phyloP scores from a whole-genome alignment of 768 basidiomycete genomes.

The Panaeolus papilionaceus region DNA sequence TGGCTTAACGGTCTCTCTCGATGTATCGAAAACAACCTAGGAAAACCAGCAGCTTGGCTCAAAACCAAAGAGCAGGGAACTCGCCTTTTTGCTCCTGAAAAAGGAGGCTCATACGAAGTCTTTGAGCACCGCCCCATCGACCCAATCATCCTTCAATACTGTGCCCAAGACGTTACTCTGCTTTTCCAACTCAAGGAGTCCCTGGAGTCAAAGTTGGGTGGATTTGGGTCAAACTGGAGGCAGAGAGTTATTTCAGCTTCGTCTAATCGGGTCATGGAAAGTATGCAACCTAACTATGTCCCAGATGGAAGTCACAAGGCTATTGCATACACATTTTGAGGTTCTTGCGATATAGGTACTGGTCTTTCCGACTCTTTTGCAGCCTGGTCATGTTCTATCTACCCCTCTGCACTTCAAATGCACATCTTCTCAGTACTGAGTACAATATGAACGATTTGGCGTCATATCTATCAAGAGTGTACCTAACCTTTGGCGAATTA shows the following conservation, averaged over 20 bases:
- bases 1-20: slow-evolving; percentile 32
- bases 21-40: slow-evolving; percentile 28
- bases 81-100: slow-evolving; percentile 24
- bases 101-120: slow-evolving; percentile 20
- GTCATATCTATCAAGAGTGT: no score
- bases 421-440: no score
- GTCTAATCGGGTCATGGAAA: slow-evolving; percentile 6
- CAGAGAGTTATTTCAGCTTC: background rate
- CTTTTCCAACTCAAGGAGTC: slow-evolving; percentile 24
- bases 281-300: background rate
- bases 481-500: no score
- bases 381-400: no score
- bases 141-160: slow-evolving; percentile 26
- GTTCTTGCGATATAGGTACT: background rate
- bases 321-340: background rate
- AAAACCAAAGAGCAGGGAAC: slow-evolving; percentile 32
- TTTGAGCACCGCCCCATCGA: slow-evolving; percentile 29
- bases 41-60: slow-evolving; percentile 26
- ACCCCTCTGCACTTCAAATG: no score
- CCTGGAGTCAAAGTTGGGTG: slow-evolving; percentile 14
- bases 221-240: slow-evolving; percentile 9
- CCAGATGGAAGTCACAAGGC: slow-evolving; percentile 1
- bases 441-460: no score
- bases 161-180: slow-evolving; percentile 31
- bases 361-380: background rate